phyloP scores from a whole-genome alignment of 176 grass and related monocot species.

The Avena atlantica region DNA sequence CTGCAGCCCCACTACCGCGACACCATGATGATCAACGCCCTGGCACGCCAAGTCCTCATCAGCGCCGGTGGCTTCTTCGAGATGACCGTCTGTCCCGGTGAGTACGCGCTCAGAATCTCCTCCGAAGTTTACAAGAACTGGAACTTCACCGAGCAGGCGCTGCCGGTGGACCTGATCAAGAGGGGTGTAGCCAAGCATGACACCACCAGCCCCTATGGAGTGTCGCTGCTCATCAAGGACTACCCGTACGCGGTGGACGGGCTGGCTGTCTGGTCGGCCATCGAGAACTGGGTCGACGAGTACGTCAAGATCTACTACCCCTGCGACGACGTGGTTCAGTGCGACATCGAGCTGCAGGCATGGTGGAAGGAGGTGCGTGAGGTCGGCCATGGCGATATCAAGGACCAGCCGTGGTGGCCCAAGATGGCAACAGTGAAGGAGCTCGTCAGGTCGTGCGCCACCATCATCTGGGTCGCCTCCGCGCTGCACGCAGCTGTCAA shows the following conservation, averaged over 20 bases:
- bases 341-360: slow-evolving; percentile 63
- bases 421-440: slow-evolving; percentile 59
- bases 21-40: slow-evolving; percentile 22
- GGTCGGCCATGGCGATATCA: slow-evolving; percentile 71
- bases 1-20: slow-evolving; percentile 23
- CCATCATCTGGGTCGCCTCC: slow-evolving; percentile 63
- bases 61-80: slow-evolving; percentile 8
- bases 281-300: slow-evolving; percentile 58
- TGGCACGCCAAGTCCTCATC: not conserved
- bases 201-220: slow-evolving; percentile 45
- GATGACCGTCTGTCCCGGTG: not conserved
- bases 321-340: slow-evolving; percentile 44
- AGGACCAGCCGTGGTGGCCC: slow-evolving; percentile 70
- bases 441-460: slow-evolving; percentile 54
- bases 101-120: slow-evolving; percentile 1
- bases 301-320: slow-evolving; percentile 65
- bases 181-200: slow-evolving; percentile 37
- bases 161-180: not conserved
- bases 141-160: slow-evolving; percentile 16
- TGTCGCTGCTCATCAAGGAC: slow-evolving; percentile 36
- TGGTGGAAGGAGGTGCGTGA: slow-evolving; percentile 83
- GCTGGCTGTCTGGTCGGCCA: slow-evolving; percentile 55
- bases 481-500: slow-evolving; percentile 65
- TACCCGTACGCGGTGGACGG: slow-evolving; percentile 54
- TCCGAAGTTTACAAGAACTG: slow-evolving; percentile 21